Evolutionary conservation across 2,329 filamentous ascomycete species (phyloP).

Genomic region (Aspergillus pseudotamarii): DNA sequence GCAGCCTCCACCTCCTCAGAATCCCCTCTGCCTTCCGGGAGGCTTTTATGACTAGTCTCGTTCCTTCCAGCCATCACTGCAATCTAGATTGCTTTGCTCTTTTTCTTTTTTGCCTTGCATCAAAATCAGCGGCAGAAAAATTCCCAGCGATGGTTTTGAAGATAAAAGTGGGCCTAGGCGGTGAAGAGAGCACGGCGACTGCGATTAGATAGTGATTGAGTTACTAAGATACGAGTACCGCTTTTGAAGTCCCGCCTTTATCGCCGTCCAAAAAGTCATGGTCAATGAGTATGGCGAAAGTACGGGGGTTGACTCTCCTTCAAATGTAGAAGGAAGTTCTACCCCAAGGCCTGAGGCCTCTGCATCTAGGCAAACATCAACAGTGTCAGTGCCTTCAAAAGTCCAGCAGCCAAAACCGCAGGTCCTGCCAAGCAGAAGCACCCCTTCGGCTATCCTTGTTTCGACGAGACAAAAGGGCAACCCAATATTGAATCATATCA

Average conservation of each 20-base stretch:
- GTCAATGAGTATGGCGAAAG: constrained; percentile 37
- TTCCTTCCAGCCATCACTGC: constrained; percentile 15
- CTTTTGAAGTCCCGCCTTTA: neutral
- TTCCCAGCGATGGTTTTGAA: constrained; percentile 18
- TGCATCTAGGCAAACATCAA: constrained; percentile 42
- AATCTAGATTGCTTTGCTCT: constrained; percentile 12
- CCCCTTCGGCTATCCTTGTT: constrained; percentile 80
- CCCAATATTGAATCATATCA: constrained; percentile 81
- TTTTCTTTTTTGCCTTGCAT: constrained; percentile 23
- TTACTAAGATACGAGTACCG: neutral
- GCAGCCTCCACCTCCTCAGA: constrained; percentile 18
- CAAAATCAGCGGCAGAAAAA: constrained; percentile 44
- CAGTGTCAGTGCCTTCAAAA: constrained; percentile 47
- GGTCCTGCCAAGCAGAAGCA: constrained; percentile 67
- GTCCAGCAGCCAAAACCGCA: constrained; percentile 88
- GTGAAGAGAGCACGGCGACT: constrained; percentile 16
- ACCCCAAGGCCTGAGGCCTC: constrained; percentile 52
- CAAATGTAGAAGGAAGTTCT: constrained; percentile 33
- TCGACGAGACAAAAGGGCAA: constrained; percentile 94
- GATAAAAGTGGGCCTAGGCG: constrained; percentile 24
- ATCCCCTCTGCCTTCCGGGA: constrained; percentile 27
- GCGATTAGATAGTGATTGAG: neutral
- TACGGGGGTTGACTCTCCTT: constrained; percentile 44
- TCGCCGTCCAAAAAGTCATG: neutral
- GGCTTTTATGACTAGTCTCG: constrained; percentile 39